Evolutionary conservation across 306 rosid species (phyloP).

Genomic region (Lathyrus tuberosus): DNA sequence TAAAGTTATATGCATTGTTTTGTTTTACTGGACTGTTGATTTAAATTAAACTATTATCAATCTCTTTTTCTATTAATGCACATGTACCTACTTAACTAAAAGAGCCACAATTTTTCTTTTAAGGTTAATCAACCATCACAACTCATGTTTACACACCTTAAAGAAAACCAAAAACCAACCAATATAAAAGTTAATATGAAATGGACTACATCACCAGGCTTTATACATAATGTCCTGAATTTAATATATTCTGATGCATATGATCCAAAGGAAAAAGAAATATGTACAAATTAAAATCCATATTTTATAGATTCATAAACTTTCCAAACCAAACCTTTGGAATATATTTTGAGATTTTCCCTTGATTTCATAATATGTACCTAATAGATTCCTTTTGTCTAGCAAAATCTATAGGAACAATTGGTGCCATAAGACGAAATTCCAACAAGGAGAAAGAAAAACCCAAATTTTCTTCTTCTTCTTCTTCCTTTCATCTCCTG

Average conservation of each 20-base stretch:
- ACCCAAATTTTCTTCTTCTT: too few species aligned
- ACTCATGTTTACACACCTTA: background rate
- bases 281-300: too few species aligned
- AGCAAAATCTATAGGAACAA: too few species aligned
- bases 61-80: background rate
- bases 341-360: too few species aligned
- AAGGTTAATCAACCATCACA: background rate
- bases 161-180: constrained; percentile 9
- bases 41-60: background rate
- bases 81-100: background rate
- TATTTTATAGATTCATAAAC: too few species aligned
- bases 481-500: too few species aligned
- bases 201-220: constrained; percentile 2
- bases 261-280: too few species aligned
- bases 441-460: too few species aligned
- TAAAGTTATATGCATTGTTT: background rate
- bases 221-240: background rate
- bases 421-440: too few species aligned
- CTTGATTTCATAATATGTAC: too few species aligned
- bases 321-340: too few species aligned
- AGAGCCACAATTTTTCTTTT: background rate
- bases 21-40: background rate
- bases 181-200: constrained; percentile 26
- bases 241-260: background rate
- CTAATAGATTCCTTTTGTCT: too few species aligned